A percentile compares a stretch with the other conserved stretches of the same genome.
These are phyloP conservation scores for Exophiala oligosperma DNA, from an alignment of 2,329 filamentous ascomycete species.

Conservation along the genomic window DNA sequence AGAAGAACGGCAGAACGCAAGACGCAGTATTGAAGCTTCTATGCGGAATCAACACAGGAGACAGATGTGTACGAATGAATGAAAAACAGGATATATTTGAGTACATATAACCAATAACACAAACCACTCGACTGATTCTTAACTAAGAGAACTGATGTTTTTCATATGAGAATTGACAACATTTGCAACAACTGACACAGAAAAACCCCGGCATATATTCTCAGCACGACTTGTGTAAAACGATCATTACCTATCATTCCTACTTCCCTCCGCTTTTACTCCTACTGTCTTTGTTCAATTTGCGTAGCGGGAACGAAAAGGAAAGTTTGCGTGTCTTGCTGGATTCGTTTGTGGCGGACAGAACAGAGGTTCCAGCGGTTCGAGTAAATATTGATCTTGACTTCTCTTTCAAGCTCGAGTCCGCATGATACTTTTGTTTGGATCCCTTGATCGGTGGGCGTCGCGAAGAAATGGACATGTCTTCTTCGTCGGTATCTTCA, in stretches of 20 bases:
- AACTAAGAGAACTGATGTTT: too few species aligned
- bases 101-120: too few species aligned
- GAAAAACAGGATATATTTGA: too few species aligned
- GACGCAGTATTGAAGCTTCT: not conserved
- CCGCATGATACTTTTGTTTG: too few species aligned
- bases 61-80: not conserved
- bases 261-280: not conserved
- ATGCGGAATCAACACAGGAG: too few species aligned
- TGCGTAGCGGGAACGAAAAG: conserved; percentile 16
- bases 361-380: not conserved
- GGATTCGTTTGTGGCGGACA: not conserved
- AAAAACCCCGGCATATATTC: not conserved
- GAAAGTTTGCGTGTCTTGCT: not conserved
- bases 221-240: not conserved
- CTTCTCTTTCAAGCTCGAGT: too few species aligned
- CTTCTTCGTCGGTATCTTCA: not conserved
- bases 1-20: too few species aligned
- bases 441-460: too few species aligned
- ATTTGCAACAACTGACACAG: not conserved
- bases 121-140: too few species aligned
- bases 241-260: not conserved
- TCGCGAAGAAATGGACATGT: too few species aligned
- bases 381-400: not conserved
- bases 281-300: not conserved
- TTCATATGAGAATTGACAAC: too few species aligned